These are phyloP conservation scores for Cladosporium sp. DNA, from an alignment of 2,329 filamentous ascomycete genomes.

Conservation along the genomic window DNA sequence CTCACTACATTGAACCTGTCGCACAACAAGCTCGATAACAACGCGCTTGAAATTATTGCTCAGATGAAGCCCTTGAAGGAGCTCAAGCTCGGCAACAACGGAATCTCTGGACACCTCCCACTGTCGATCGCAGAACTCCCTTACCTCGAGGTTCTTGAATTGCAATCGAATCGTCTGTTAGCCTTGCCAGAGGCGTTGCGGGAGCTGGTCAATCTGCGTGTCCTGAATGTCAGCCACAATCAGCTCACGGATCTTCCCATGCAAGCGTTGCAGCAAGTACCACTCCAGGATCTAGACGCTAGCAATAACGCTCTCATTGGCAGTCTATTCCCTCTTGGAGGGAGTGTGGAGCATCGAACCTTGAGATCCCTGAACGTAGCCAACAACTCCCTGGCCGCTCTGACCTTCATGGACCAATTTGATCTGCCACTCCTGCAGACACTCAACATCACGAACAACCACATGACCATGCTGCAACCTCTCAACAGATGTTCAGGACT, in stretches of 20 bases:
- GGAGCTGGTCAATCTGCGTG: conserved; percentile 65
- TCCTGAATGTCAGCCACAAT: conserved; percentile 79
- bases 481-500: conserved; percentile 71
- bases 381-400: conserved; percentile 63
- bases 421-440: conserved; percentile 67
- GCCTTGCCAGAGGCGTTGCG: conserved; percentile 63
- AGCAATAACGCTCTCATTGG: conserved; percentile 76
- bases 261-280: conserved; percentile 61
- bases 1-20: conserved; percentile 75
- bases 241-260: conserved; percentile 68
- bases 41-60: conserved; percentile 66
- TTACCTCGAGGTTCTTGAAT: conserved; percentile 73
- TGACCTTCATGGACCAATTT: conserved; percentile 50
- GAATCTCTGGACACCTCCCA: conserved; percentile 64
- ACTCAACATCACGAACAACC: conserved; percentile 75
- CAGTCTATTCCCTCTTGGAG: conserved; percentile 59
- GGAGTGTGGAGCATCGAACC: conserved; percentile 48
- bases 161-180: conserved; percentile 75
- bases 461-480: conserved; percentile 67
- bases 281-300: conserved; percentile 68
- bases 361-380: conserved; percentile 76
- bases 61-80: conserved; percentile 72
- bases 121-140: conserved; percentile 59
- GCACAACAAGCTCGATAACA: conserved; percentile 73
- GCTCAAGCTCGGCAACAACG: conserved; percentile 75